Conservation (phyloP, 1,284 basidiomycete genomes). For the Cystobasidium slooffiae region DNA sequence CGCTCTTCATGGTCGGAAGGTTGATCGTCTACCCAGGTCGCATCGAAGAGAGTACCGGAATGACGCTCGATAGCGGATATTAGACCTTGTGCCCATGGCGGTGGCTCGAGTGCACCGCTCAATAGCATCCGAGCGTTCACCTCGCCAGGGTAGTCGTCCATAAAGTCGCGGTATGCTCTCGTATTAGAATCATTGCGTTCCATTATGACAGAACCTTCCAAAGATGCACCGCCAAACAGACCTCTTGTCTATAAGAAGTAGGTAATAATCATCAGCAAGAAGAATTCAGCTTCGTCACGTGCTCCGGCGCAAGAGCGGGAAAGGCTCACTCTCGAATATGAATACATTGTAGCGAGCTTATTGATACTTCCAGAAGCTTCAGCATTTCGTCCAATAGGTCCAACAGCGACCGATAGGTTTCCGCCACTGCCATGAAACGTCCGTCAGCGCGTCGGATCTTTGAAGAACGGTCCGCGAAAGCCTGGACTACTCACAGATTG, state of each 20-base stretch:
- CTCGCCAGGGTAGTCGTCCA: slow-evolving; percentile 58
- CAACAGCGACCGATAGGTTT: slow-evolving; percentile 89
- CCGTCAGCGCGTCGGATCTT: neutral
- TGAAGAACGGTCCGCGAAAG: neutral
- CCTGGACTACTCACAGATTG: slow-evolving; percentile 63
- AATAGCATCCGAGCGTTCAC: slow-evolving; percentile 79
- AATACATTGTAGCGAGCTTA: slow-evolving; percentile 92
- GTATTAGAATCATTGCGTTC: slow-evolving; percentile 77
- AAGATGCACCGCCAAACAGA: slow-evolving; percentile 63
- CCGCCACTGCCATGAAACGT: slow-evolving; percentile 64
- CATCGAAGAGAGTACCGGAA: slow-evolving; percentile 35
- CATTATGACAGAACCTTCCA: slow-evolving; percentile 92
- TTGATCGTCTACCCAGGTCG: slow-evolving; percentile 43
- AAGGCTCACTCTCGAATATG: slow-evolving; percentile 84
- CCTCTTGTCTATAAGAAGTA: slow-evolving; percentile 57
- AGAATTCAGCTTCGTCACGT: too few species aligned
- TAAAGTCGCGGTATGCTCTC: slow-evolving; percentile 55
- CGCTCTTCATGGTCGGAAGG: slow-evolving; percentile 34
- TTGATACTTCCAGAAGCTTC: slow-evolving; percentile 88
- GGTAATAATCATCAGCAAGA: slow-evolving; percentile 61
- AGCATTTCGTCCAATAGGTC: slow-evolving; percentile 90
- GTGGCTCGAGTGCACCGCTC: slow-evolving; percentile 72
- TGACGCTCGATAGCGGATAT: slow-evolving; percentile 73
- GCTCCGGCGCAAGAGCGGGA: neutral
- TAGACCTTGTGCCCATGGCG: slow-evolving; percentile 74